Evolutionary conservation across 192 early-diverging fungal genomes (phyloP), one percentile per base, ranked within the genome.

Genomic region (Coemansia sp.): DNA sequence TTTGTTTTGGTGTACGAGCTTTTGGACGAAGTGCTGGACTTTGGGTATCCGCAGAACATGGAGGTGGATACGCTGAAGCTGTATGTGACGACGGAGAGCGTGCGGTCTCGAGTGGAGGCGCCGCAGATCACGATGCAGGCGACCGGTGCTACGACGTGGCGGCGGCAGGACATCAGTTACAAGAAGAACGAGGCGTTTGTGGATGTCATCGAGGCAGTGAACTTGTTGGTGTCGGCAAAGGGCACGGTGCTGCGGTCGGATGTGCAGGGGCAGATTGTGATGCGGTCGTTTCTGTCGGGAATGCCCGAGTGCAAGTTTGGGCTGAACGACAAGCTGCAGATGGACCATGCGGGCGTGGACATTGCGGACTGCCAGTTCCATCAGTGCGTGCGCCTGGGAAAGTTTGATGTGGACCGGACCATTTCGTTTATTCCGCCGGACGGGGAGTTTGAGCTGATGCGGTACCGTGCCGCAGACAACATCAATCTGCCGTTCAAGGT

Each of bases 381-480:
- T 73, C 97, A 98, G 82, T 98, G 97, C 79, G 97, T 98, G 45
- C 88, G 92, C 62, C 78, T 98, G 29, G 93, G 91, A 35, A 88
- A 88, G 61, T 98, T 97, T 70, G 95, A 98, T 59, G 86, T 85
- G 20, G 92, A 95, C 69, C 83, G 95, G 22, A 93, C 92, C 4
- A 98, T 98, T 75, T 96, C 88, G 69, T 98, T 98, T 78, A 92
- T 98, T 57, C 97, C 97, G 54, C 95, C 95, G 0, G 97, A 96
- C 67, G 94, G 94, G 54, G 94, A 96, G 71, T 96, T 94, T 77
- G 97, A 98, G 73, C 83, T 98, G 22, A 98, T 98, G 97, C 87
- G 86, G 73, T 90, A 97, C 70, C 88, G 97, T 9, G 94, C 94
- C 0, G 94, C 97, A 4, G 95, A 97, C 62, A 94, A 93, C 74